These are phyloP conservation scores for Bocquillonia castaneifolia DNA, from an alignment of 441 rosid genomes.

Conservation along the genomic window DNA sequence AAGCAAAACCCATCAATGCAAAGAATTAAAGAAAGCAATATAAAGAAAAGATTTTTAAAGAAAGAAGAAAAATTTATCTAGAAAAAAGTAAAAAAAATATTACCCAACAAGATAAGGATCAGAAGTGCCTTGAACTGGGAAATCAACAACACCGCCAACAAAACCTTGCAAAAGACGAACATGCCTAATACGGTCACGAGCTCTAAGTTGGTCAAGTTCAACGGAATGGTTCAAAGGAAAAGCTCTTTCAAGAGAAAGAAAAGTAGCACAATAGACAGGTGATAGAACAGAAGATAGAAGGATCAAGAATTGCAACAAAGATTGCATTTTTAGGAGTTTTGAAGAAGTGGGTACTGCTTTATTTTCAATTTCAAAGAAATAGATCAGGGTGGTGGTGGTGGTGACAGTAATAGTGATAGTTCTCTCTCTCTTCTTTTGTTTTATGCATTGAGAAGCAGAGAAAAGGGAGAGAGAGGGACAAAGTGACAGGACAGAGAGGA, in stretches of 20 bases:
- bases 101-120: slow-evolving; percentile 88
- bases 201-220: slow-evolving; percentile 47
- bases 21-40: slow-evolving; percentile 14
- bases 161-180: slow-evolving; percentile 56
- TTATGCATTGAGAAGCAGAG: slow-evolving; percentile 37
- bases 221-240: slow-evolving; percentile 50
- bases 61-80: not conserved
- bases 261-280: slow-evolving; percentile 32
- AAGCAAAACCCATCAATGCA: not conserved
- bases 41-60: slow-evolving; percentile 9
- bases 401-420: not conserved
- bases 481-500: not conserved
- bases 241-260: slow-evolving; percentile 63
- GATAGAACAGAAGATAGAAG: slow-evolving; percentile 27
- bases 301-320: slow-evolving; percentile 24
- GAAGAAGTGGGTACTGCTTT: slow-evolving; percentile 3
- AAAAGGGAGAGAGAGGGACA: slow-evolving; percentile 18
- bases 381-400: slow-evolving; percentile 6
- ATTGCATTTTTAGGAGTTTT: slow-evolving; percentile 33
- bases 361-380: slow-evolving; percentile 13
- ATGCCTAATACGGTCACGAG: slow-evolving; percentile 67
- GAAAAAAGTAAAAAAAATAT: slow-evolving; percentile 10
- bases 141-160: slow-evolving; percentile 66
- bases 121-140: slow-evolving; percentile 76
- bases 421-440: slow-evolving; percentile 11